A percentile compares a stretch with the other conserved stretches of the same genome.
phyloP scores from a whole-genome alignment of 176 grass and related monocot genomes.

The Eleusine coracana region DNA sequence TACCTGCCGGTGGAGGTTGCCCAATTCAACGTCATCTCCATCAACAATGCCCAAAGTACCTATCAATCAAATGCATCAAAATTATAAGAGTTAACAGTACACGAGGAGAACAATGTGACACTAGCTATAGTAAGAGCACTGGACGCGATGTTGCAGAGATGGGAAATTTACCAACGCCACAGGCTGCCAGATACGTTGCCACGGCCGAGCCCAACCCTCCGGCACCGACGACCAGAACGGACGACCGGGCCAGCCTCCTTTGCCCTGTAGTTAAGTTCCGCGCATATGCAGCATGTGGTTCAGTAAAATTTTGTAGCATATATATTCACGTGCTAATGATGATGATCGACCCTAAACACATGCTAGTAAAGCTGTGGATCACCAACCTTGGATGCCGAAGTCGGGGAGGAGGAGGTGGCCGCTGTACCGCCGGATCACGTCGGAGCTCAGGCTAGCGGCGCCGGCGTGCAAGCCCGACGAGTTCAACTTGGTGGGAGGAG shows the following conservation, averaged over 20 bases:
- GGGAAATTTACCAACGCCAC: constrained; percentile 78
- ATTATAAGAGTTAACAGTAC: neutral
- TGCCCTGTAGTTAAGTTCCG: constrained; percentile 48
- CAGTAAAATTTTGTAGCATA: neutral
- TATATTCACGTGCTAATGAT: neutral
- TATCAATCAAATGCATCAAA: constrained; percentile 26
- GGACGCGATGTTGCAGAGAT: neutral
- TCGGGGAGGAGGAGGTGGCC: constrained; percentile 88
- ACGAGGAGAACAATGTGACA: neutral
- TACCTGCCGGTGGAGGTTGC: constrained; percentile 92
- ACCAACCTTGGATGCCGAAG: constrained; percentile 80
- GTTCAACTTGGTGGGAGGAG: neutral
- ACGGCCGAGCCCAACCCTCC: constrained; percentile 86
- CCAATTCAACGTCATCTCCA: constrained; percentile 84
- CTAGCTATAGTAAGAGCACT: neutral
- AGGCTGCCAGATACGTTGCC: constrained; percentile 76
- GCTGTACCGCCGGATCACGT: constrained; percentile 86
- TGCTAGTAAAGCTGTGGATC: neutral
- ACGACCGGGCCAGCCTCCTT: constrained; percentile 64
- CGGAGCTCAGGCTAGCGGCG: constrained; percentile 28
- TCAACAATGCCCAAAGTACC: constrained; percentile 94
- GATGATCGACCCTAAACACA: neutral
- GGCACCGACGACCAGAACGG: constrained; percentile 86
- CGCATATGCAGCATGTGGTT: neutral
- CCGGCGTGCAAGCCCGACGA: neutral